Evolutionary conservation across 2,329 filamentous ascomycete genomes (phyloP).

Genomic region (Phaeosphaeriaceae sp.): DNA sequence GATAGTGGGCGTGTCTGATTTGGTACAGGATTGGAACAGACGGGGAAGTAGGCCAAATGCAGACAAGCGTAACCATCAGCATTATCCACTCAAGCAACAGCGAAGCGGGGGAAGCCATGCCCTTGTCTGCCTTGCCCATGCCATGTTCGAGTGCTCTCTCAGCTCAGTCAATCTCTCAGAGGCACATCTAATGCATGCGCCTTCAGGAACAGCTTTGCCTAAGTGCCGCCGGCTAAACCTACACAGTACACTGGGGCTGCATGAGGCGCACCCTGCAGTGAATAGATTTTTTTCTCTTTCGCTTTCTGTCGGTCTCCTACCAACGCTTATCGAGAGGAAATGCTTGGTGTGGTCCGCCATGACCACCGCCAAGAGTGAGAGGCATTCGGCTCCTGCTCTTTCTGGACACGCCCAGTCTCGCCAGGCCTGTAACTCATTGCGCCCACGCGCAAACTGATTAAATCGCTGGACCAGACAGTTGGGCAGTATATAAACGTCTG

Average conservation of each 20-base stretch:
- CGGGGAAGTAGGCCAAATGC: not conserved
- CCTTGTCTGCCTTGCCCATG: too few relatives aligned
- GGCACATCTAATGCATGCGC: too few relatives aligned
- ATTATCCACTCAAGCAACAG: not conserved
- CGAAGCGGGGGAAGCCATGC: too few relatives aligned
- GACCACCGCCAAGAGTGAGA: slow-evolving; percentile 1
- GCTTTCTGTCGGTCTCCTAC: not conserved
- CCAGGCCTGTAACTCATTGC: not conserved
- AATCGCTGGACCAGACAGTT: slow-evolving; percentile 26
- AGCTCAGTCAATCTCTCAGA: too few relatives aligned
- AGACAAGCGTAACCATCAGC: not conserved
- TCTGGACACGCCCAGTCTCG: slow-evolving; percentile 1
- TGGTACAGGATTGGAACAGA: not conserved
- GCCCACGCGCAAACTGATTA: slow-evolving; percentile 12
- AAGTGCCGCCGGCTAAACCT: too few relatives aligned
- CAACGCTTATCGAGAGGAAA: slow-evolving; percentile 2
- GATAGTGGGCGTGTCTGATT: not conserved
- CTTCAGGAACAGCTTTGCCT: too few relatives aligned
- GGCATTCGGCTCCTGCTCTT: slow-evolving; percentile 1
- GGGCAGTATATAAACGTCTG: slow-evolving; percentile 26
- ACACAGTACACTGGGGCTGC: too few relatives aligned
- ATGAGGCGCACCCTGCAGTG: too few relatives aligned
- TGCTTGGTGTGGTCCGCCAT: slow-evolving; percentile 4
- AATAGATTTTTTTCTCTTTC: too few relatives aligned
- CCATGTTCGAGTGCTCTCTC: too few relatives aligned